Evolutionary conservation across 108 stramenopile genomes (phyloP), one percentile per base, ranked within the genome.

Genomic region (Fistulifera pelliculosa): DNA sequence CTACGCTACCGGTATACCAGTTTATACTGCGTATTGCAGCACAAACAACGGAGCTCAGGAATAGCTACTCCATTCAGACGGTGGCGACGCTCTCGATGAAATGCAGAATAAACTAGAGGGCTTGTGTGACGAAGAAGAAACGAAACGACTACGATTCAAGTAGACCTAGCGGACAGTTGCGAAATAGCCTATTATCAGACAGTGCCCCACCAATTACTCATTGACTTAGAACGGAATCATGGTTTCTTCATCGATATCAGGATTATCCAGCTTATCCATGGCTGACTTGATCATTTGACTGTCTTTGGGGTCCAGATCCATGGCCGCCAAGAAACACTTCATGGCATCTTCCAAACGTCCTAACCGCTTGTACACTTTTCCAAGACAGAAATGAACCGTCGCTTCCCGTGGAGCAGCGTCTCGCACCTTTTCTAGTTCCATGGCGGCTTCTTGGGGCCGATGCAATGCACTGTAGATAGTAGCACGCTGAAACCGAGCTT

Each of bases 221-320:
- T 45, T 45, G 4, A 19, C 7, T 71, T 76, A 91, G 61, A 87
- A 84, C 22, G 65, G 81, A 28, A 71, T 64, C 5, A 69, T 86
- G 56, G 50, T 51, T 24, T 90, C 92, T 44, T 94, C 94, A 35
- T 86, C 85, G 5, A 89, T 51, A 53, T 93, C 94, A 1, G 80
- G 80, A 44, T 96, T 89, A 24, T 94, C 94, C 24, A 96, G 58
- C 55, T 80, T 75, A 43, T 89, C 94, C 57, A 95, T 85, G 12
- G 91, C 87, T 7, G 79, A 72, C 54, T 95, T 97, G 58, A 97
- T 94, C 39, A 94, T 63, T 61, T 95, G 94, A 52, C 81, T 89
- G 58, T 90, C 97, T 68, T 98, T 98, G 13, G 90, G 95, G 56
- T 96, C 94, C 19, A 98, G 72, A 71, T 98, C 97, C 40, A 96